Evolutionary conservation across 306 rosid genomes (phyloP).

Genomic region (Quercus alba): DNA sequence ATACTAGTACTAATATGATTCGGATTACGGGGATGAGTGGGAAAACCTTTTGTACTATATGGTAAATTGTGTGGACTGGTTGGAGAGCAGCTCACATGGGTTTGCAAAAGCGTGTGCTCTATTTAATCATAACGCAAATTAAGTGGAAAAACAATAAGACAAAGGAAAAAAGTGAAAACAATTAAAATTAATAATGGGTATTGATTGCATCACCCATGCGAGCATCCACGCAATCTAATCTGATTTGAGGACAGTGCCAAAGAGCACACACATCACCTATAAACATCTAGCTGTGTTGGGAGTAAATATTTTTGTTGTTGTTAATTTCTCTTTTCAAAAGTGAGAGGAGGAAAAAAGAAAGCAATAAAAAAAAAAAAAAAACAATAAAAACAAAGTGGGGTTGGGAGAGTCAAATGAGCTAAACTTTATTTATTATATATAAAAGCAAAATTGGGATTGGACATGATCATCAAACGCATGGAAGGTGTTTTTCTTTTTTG

Average conservation of each 20-base stretch:
- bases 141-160: neutral
- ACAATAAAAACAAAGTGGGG: neutral
- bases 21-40: slow-evolving; percentile 7
- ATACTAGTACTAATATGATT: neutral
- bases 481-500: neutral
- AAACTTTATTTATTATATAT: too few species aligned
- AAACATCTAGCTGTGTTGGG: slow-evolving; percentile 22
- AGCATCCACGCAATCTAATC: slow-evolving; percentile 14
- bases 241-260: slow-evolving; percentile 11
- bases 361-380: too few species aligned
- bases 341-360: neutral
- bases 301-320: neutral
- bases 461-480: neutral
- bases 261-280: slow-evolving; percentile 24
- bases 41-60: slow-evolving; percentile 6
- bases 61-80: slow-evolving; percentile 22
- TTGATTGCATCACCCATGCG: slow-evolving; percentile 23
- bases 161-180: neutral
- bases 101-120: slow-evolving; percentile 31
- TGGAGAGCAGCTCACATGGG: slow-evolving; percentile 58
- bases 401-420: neutral
- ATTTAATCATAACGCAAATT: slow-evolving; percentile 1
- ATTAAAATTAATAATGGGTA: neutral
- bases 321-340: neutral
- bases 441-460: too few species aligned